Percentiles rank a stretch among this genome's conserved stretches.
Evolutionary conservation across 352 stramenopile species (phyloP).

Genomic region (Peronospora farinosa): DNA sequence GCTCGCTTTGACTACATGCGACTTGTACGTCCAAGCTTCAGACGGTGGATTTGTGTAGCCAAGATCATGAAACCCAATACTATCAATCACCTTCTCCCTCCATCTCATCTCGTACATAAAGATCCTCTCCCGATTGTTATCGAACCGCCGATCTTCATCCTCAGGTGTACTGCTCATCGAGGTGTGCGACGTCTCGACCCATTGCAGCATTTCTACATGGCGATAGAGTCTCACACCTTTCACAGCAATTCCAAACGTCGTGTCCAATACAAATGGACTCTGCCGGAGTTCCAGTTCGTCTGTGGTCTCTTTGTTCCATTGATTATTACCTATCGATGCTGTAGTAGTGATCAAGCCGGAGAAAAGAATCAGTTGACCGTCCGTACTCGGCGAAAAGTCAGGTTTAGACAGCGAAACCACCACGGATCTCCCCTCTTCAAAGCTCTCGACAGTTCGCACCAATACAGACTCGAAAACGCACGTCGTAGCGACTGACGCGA

Average conservation of each 20-base stretch:
- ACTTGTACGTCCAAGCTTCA: conserved; percentile 48
- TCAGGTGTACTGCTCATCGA: conserved; percentile 36
- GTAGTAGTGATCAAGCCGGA: conserved; percentile 49
- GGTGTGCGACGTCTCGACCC: conserved; percentile 68
- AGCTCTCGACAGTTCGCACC: conserved; percentile 38
- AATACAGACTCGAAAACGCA: conserved; percentile 48
- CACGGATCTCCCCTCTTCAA: conserved; percentile 41
- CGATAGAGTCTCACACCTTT: conserved; percentile 62
- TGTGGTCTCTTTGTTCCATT: conserved; percentile 7
- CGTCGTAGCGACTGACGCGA: conserved; percentile 46
- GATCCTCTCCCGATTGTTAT: conserved; percentile 55
- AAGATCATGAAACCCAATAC: conserved; percentile 47
- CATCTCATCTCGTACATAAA: conserved; percentile 71
- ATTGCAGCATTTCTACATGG: conserved; percentile 76
- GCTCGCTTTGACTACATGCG: conserved; percentile 24
- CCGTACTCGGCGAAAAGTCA: conserved; percentile 14
- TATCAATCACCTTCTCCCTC: conserved; percentile 47
- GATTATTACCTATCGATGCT: not conserved
- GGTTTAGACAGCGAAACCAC: conserved; percentile 28
- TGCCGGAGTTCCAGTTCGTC: conserved; percentile 22
- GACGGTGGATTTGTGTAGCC: conserved; percentile 57
- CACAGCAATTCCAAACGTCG: conserved; percentile 50
- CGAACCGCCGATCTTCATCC: conserved; percentile 39
- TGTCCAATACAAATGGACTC: conserved; percentile 55
- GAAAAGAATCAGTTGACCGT: conserved; percentile 37